Evolutionary conservation across 345 rosid species (phyloP).

Genomic region (Citrus sp.): DNA sequence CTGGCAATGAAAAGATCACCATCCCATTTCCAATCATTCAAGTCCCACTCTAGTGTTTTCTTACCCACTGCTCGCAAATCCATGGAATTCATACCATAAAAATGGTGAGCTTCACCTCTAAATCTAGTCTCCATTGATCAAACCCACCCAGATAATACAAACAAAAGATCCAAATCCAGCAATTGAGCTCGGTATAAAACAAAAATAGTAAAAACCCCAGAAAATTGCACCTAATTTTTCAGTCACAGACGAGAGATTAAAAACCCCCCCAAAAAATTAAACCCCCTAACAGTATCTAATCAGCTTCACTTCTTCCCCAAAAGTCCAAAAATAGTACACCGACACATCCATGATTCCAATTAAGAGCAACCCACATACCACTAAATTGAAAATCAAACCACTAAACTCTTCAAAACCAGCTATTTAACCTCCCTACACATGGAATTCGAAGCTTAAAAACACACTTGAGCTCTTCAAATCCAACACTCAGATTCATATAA

Average conservation of each 20-base stretch:
- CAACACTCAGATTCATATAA: slow-evolving; percentile 1
- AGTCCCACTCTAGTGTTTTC: slow-evolving; percentile 76
- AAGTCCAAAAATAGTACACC: slow-evolving; percentile 60
- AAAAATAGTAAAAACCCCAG: slow-evolving; percentile 4
- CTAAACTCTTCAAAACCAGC: slow-evolving; percentile 1
- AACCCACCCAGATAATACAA: slow-evolving; percentile 16
- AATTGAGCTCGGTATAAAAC: slow-evolving; percentile 14
- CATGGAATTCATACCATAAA: slow-evolving; percentile 45
- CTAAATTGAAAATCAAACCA: slow-evolving; percentile 9
- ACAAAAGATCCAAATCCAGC: slow-evolving; percentile 20
- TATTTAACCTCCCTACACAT: slow-evolving; percentile 11
- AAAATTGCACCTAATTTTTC: slow-evolving; percentile 16
- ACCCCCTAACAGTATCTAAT: slow-evolving; percentile 29
- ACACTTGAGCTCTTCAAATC: slow-evolving; percentile 5
- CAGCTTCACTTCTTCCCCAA: slow-evolving; percentile 69
- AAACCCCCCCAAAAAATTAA: slow-evolving; percentile 14
- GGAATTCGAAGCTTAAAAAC: slow-evolving; percentile 4
- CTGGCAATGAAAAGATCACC: slow-evolving; percentile 91
- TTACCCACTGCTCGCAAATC: slow-evolving; percentile 59
- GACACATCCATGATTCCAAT: slow-evolving; percentile 65
- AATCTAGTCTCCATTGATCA: slow-evolving; percentile 75
- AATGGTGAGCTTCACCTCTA: slow-evolving; percentile 54
- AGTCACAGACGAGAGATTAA: slow-evolving; percentile 40
- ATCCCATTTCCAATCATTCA: slow-evolving; percentile 99
- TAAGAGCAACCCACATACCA: slow-evolving; percentile 62